Percentiles rank a stretch among this genome's conserved stretches.
phyloP scores from a whole-genome alignment of 2,329 filamentous ascomycete genomes.

The Scytalidium sp. region DNA sequence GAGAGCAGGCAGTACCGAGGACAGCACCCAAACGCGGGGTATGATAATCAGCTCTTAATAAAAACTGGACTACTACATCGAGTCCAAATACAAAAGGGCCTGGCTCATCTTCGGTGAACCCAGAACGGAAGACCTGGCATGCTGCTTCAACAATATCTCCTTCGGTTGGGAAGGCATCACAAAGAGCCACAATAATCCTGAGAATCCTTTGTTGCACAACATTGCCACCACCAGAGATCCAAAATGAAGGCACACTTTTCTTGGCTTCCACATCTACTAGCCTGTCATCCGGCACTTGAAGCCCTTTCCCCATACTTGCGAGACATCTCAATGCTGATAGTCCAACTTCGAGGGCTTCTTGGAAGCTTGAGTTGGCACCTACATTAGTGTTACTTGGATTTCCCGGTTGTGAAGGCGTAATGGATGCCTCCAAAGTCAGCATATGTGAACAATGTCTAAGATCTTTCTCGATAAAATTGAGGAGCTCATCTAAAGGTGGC shows the following conservation, averaged over 20 bases:
- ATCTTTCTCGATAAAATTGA: conserved; percentile 61
- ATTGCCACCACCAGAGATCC: conserved; percentile 45
- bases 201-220: conserved; percentile 49
- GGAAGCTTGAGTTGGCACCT: neutral
- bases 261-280: conserved; percentile 65
- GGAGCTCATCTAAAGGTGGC: conserved; percentile 52
- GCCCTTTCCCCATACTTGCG: conserved; percentile 65
- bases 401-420: neutral
- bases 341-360: conserved; percentile 33
- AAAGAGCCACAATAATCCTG: conserved; percentile 45
- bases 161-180: conserved; percentile 53
- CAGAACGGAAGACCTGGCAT: conserved; percentile 68
- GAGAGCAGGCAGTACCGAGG: conserved; percentile 68
- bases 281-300: conserved; percentile 65
- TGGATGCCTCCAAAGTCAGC: neutral
- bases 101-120: conserved; percentile 70
- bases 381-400: neutral
- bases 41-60: conserved; percentile 55
- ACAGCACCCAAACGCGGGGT: conserved; percentile 67
- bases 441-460: conserved; percentile 39
- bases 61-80: conserved; percentile 61
- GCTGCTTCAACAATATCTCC: conserved; percentile 70
- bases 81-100: conserved; percentile 77
- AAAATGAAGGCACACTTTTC: conserved; percentile 37
- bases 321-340: conserved; percentile 61